A percentile compares a stretch with the other conserved stretches of the same genome.
Evolutionary conservation across 495 filamentous ascomycete genomes (phyloP).

Genomic region (Aspergillus cristatus): DNA sequence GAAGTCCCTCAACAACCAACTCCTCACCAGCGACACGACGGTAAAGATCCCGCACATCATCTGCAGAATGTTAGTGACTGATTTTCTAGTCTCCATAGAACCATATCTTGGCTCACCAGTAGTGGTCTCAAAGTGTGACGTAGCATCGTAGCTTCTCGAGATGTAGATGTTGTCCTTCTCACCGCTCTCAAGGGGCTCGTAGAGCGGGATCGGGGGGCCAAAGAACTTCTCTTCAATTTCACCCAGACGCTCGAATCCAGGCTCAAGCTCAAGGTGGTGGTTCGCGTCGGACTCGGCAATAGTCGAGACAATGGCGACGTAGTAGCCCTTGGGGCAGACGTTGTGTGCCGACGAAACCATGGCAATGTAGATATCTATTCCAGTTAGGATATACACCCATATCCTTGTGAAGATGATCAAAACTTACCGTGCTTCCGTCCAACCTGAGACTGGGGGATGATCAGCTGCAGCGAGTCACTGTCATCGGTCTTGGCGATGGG

Average conservation of each 20-base stretch:
- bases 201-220: conserved; percentile 82
- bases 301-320: conserved; percentile 95
- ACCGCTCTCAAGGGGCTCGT: conserved; percentile 84
- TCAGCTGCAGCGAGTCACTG: conserved; percentile 86
- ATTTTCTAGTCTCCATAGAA: neutral
- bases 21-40: conserved; percentile 79
- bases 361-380: conserved; percentile 90
- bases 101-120: conserved; percentile 40
- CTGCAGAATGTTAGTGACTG: conserved; percentile 21
- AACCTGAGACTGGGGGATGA: conserved; percentile 95
- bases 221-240: conserved; percentile 96
- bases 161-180: conserved; percentile 89
- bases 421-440: conserved; percentile 81
- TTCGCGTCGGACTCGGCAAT: conserved; percentile 88
- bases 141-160: conserved; percentile 96
- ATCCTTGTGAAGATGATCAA: too few relatives aligned
- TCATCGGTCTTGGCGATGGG: conserved; percentile 82
- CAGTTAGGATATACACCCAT: conserved; percentile 15
- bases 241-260: conserved; percentile 88
- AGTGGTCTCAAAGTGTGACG: conserved; percentile 93
- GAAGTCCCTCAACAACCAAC: conserved; percentile 55
- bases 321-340: conserved; percentile 98
- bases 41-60: conserved; percentile 94
- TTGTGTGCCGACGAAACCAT: conserved; percentile 94
- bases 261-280: conserved; percentile 89